These are phyloP conservation scores for Beverwykella pulmonaria DNA, from an alignment of 495 filamentous ascomycete genomes.

Conservation along the genomic window DNA sequence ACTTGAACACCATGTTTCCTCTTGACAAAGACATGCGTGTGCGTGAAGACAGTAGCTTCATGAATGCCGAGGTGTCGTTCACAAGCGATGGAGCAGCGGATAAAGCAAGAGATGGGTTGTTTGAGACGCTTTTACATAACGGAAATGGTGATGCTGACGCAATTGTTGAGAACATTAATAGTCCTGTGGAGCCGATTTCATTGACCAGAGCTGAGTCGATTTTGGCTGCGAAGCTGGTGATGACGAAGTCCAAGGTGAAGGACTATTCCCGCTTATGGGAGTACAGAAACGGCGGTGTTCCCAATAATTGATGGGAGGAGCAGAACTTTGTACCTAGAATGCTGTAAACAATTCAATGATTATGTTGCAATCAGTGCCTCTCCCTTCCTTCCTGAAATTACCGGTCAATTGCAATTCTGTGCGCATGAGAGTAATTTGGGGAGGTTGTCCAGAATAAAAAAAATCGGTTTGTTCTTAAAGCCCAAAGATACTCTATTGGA, in stretches of 20 bases:
- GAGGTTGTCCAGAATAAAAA: not conserved
- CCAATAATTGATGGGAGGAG: constrained; percentile 1
- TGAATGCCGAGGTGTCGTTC: constrained; percentile 55
- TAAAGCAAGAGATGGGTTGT: constrained; percentile 14
- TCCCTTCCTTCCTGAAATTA: too few relatives aligned
- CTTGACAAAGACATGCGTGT: constrained; percentile 45
- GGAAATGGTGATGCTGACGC: constrained; percentile 12
- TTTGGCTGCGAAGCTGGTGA: not conserved
- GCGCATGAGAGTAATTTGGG: not conserved
- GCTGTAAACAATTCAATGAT: too few relatives aligned
- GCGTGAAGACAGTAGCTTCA: constrained; percentile 56
- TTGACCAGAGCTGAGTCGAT: constrained; percentile 30
- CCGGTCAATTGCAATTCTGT: not conserved
- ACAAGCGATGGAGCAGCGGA: constrained; percentile 13
- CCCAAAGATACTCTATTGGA: constrained; percentile 32
- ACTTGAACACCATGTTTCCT: constrained; percentile 79
- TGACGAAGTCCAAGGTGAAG: constrained; percentile 52
- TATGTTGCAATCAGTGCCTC: too few relatives aligned
- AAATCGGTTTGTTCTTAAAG: not conserved
- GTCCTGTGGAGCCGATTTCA: constrained; percentile 25
- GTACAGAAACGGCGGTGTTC: constrained; percentile 66
- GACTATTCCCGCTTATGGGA: constrained; percentile 73
- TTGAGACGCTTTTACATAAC: constrained; percentile 13
- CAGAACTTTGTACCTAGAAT: too few relatives aligned
- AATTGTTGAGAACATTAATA: constrained; percentile 29